Evolutionary conservation across 2,329 filamentous ascomycete genomes (phyloP).

Genomic region (Fusarium illudens): DNA sequence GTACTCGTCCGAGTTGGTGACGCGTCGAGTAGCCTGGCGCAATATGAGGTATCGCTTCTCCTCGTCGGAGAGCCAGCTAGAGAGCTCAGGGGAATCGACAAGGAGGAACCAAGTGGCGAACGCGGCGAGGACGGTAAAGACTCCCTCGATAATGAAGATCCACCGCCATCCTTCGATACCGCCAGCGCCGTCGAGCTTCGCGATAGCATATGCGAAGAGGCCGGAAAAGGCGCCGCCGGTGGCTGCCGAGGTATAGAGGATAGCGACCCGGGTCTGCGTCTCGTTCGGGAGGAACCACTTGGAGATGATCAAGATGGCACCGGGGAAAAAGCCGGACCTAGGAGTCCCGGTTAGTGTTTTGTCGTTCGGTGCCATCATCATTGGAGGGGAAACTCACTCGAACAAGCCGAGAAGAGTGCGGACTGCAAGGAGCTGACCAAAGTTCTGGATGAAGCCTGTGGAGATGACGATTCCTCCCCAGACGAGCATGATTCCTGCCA

Average conservation of each 20-base stretch:
- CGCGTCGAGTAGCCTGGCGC: constrained; percentile 20
- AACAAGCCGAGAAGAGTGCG: constrained; percentile 24
- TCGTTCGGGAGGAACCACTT: constrained; percentile 46
- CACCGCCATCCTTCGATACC: constrained; percentile 35
- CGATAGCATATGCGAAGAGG: constrained; percentile 34
- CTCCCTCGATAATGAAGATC: constrained; percentile 41
- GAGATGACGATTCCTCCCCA: constrained; percentile 26
- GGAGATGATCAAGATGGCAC: constrained; percentile 41
- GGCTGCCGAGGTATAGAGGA: constrained; percentile 42
- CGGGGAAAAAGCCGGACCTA: constrained; percentile 44
- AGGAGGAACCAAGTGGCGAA: constrained; percentile 60
- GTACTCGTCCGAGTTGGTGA: constrained; percentile 23
- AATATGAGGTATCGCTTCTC: constrained; percentile 31
- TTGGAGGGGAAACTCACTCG: neutral
- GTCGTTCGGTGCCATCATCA: neutral
- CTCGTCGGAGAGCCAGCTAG: constrained; percentile 30
- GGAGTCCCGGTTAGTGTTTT: neutral
- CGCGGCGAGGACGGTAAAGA: constrained; percentile 46
- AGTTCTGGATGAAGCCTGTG: constrained; percentile 22
- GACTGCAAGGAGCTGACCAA: constrained; percentile 18
- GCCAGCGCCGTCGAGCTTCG: constrained; percentile 28
- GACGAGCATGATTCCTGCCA: constrained; percentile 25
- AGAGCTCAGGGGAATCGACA: constrained; percentile 26
- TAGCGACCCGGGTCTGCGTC: constrained; percentile 41
- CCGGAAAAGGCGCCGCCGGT: constrained; percentile 39